Conservation (phyloP, 768 basidiomycete genomes). For the Panus rudis region DNA sequence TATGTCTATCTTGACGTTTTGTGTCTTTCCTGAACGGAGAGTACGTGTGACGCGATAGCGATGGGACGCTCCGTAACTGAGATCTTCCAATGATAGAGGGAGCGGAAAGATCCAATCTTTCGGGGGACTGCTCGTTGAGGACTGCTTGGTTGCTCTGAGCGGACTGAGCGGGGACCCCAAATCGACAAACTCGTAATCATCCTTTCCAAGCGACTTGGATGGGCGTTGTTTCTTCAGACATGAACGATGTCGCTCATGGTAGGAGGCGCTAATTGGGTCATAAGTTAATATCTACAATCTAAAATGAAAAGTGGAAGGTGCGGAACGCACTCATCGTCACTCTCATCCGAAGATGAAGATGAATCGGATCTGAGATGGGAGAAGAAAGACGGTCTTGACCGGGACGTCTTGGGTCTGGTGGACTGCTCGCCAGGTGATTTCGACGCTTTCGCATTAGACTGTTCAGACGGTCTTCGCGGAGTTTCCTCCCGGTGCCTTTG, state of each 20-base stretch:
- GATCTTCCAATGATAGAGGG: constrained; percentile 52
- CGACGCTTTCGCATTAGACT: too few species aligned
- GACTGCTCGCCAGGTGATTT: too few species aligned
- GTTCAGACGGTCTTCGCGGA: too few species aligned
- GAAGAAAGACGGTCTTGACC: not conserved
- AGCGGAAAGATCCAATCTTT: constrained; percentile 69
- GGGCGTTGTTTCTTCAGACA: constrained; percentile 4
- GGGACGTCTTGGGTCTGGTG: too few species aligned
- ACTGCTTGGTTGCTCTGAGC: not conserved
- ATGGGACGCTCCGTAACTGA: constrained; percentile 48
- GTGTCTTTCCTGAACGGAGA: constrained; percentile 39
- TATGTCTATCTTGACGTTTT: constrained; percentile 52
- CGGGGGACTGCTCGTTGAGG: constrained; percentile 13
- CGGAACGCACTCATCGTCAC: not conserved
- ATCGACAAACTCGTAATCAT: constrained; percentile 22
- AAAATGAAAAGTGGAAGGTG: not conserved
- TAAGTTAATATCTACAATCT: not conserved
- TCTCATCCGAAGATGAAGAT: constrained; percentile 1
- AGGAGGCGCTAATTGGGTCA: constrained; percentile 1
- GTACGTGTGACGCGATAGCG: constrained; percentile 56
- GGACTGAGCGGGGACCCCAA: constrained; percentile 7
- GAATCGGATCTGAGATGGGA: not conserved
- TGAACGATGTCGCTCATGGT: constrained; percentile 4
- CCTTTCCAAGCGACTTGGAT: constrained; percentile 14
- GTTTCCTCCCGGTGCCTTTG: too few species aligned